Conservation (phyloP, 177 flowering plant species). For the Tripterygium wilfordii region DNA sequence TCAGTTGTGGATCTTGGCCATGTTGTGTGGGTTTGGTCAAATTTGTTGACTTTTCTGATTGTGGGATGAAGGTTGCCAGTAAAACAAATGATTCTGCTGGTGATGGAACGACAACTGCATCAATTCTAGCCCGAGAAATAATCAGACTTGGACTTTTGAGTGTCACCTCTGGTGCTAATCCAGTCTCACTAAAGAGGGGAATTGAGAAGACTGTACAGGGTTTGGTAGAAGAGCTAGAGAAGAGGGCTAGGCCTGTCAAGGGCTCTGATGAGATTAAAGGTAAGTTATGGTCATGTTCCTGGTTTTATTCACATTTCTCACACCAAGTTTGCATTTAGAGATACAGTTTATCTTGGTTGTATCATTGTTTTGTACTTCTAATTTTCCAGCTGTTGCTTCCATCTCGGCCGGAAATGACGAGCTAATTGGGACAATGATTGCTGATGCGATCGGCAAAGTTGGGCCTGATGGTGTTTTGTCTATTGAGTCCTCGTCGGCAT, state of each 20-base stretch:
- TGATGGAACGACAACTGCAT: slow-evolving; percentile 98
- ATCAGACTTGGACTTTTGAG: slow-evolving; percentile 79
- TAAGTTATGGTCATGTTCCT: too few species aligned
- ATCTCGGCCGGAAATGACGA: slow-evolving; percentile 98
- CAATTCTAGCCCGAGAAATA: slow-evolving; percentile 93
- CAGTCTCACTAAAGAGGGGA: slow-evolving; percentile 85
- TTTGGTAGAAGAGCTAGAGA: slow-evolving; percentile 75
- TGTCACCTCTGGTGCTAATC: slow-evolving; percentile 98
- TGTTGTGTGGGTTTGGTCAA: neutral
- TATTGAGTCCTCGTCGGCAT: slow-evolving; percentile 97
- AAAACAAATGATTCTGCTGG: slow-evolving; percentile 99
- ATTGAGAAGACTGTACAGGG: slow-evolving; percentile 84
- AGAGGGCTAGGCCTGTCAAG: slow-evolving; percentile 77
- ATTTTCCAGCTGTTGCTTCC: slow-evolving; percentile 79
- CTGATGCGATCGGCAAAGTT: slow-evolving; percentile 98
- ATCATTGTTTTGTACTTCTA: neutral
- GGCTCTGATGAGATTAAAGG: slow-evolving; percentile 94
- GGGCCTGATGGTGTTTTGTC: slow-evolving; percentile 99
- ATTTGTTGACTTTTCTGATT: slow-evolving; percentile 1
- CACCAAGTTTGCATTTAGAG: neutral
- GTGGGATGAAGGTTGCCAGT: slow-evolving; percentile 75
- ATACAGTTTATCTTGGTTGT: neutral
- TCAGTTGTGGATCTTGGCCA: neutral
- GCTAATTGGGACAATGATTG: slow-evolving; percentile 85
- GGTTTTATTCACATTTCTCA: too few species aligned